Percentiles rank a stretch among this genome's conserved stretches.
Conservation (phyloP, 2,329 filamentous ascomycete genomes). For the Pseudocercospora vitis region DNA sequence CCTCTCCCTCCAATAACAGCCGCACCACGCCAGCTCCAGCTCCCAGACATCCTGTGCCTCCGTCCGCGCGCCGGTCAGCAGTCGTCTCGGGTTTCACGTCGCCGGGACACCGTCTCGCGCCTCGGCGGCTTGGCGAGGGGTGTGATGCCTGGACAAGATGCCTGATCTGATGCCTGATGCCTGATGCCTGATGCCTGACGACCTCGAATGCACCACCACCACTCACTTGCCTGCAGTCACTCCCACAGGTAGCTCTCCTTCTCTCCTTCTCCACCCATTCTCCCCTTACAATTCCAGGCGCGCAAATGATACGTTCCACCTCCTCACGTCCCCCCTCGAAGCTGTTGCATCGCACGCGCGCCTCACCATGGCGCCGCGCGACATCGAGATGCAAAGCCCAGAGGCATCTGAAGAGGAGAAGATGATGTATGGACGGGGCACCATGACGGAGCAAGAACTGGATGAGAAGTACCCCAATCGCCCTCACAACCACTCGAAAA, state of each 20-base stretch:
- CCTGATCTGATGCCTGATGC: no score
- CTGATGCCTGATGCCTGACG: background rate
- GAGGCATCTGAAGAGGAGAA: constrained; percentile 50
- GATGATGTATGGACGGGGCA: constrained; percentile 51
- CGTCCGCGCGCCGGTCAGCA: background rate
- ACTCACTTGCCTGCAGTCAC: background rate
- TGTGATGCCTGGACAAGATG: no score
- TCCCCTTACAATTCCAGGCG: background rate
- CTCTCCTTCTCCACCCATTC: background rate
- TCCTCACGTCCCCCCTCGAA: no score
- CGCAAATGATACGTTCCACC: background rate
- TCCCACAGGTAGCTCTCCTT: background rate
- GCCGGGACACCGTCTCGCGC: background rate
- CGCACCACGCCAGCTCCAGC: background rate
- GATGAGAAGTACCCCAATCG: constrained; percentile 71
- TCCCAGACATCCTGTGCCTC: background rate
- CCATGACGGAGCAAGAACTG: constrained; percentile 48
- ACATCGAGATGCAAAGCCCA: constrained; percentile 42
- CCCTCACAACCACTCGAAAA: constrained; percentile 76
- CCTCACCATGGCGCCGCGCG: constrained; percentile 9
- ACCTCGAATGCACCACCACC: background rate
- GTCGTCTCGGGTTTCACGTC: background rate
- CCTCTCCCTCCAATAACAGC: background rate
- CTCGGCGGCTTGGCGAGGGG: background rate
- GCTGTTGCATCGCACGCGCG: background rate